Conservation (phyloP, 2,329 filamentous ascomycete species). For the Myotisia sp. region DNA sequence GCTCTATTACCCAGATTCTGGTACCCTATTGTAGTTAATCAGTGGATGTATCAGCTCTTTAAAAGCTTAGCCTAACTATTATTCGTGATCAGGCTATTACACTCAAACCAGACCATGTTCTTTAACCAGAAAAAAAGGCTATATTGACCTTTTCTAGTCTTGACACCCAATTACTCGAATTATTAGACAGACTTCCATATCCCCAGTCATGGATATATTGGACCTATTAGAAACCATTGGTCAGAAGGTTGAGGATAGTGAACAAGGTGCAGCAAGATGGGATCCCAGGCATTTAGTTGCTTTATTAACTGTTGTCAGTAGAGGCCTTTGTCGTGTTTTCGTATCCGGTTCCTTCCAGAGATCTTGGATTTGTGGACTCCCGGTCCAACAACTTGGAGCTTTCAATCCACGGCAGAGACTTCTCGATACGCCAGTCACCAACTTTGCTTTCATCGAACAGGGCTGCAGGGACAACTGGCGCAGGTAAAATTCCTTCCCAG, state of each 20-base stretch:
- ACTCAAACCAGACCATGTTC: too few species aligned
- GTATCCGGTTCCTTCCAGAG: conserved; percentile 54
- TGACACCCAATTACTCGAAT: too few species aligned
- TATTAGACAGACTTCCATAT: too few species aligned
- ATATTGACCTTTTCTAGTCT: too few species aligned
- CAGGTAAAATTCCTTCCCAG: conserved; percentile 33
- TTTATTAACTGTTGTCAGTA: too few species aligned
- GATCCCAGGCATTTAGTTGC: too few species aligned
- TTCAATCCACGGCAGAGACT: conserved; percentile 53
- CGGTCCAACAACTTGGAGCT: conserved; percentile 52
- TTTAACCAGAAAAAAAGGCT: too few species aligned
- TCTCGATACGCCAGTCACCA: conserved; percentile 70
- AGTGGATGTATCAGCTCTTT: too few species aligned
- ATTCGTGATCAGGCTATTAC: too few species aligned
- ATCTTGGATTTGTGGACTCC: conserved; percentile 74
- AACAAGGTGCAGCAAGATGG: conserved; percentile 20
- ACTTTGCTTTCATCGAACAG: conserved; percentile 64
- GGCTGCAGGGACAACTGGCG: conserved; percentile 58
- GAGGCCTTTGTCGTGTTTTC: conserved; percentile 84
- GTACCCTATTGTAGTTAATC: too few species aligned
- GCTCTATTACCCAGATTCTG: too few species aligned
- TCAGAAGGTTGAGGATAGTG: conserved; percentile 23
- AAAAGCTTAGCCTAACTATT: too few species aligned
- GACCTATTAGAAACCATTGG: conserved; percentile 17
- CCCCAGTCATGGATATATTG: conserved; percentile 11